Percentiles rank a stretch among this genome's conserved stretches.
Conservation (phyloP, 1,284 basidiomycete species). For the Naganishia cerealis region DNA sequence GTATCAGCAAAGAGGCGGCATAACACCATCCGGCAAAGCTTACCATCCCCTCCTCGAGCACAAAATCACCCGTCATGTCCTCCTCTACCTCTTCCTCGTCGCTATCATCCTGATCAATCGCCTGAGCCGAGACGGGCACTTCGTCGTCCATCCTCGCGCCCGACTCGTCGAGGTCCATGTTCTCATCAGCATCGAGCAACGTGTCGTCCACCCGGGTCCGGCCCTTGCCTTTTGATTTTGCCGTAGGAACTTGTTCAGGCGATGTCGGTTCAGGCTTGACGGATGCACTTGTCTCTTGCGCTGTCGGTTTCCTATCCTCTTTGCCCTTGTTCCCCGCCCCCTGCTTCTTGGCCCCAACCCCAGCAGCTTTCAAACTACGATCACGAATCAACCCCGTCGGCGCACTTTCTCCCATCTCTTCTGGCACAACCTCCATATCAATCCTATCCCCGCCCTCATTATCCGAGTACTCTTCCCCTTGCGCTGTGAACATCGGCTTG, state of each 20-base stretch:
- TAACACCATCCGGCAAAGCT: constrained; percentile 34
- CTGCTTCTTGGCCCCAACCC: constrained; percentile 13
- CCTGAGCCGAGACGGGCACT: constrained; percentile 63
- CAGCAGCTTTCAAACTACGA: constrained; percentile 29
- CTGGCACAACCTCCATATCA: constrained; percentile 36
- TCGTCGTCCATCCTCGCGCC: constrained; percentile 53
- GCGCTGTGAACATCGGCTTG: constrained; percentile 32
- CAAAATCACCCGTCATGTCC: constrained; percentile 79
- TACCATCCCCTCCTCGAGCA: constrained; percentile 49
- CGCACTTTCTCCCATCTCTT: constrained; percentile 35
- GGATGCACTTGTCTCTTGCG: constrained; percentile 38
- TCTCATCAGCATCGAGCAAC: constrained; percentile 50
- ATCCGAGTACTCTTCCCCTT: constrained; percentile 35
- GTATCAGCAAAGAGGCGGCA: constrained; percentile 9
- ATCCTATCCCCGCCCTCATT: constrained; percentile 32
- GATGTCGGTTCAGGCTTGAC: constrained; percentile 36
- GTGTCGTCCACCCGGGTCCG: constrained; percentile 41
- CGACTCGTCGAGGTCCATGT: constrained; percentile 44
- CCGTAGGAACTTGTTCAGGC: constrained; percentile 37
- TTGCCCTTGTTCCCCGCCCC: not conserved
- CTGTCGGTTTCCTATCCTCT: constrained; percentile 37
- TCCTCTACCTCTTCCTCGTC: constrained; percentile 84
- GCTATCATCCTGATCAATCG: constrained; percentile 75
- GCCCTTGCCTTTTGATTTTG: constrained; percentile 27
- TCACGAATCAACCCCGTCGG: constrained; percentile 34